Conservation (phyloP, 2,329 filamentous ascomycete genomes). For the Simplicillium sp. region DNA sequence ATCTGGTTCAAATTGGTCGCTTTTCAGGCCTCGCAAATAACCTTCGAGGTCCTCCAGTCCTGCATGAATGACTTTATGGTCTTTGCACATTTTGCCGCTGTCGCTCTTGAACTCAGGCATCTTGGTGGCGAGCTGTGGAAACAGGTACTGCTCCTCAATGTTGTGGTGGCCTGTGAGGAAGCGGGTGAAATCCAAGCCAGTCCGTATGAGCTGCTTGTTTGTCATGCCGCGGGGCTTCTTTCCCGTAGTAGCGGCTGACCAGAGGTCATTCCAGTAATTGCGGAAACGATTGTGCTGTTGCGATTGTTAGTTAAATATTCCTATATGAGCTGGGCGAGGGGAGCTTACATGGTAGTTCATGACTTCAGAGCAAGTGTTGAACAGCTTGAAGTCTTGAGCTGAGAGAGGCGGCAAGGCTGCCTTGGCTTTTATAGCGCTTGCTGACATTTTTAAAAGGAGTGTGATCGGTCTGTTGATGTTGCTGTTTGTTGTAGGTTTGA, state of each 20-base stretch:
- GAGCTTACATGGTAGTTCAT: slow-evolving; percentile 23
- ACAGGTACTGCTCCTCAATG: slow-evolving; percentile 76
- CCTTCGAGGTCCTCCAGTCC: slow-evolving; percentile 59
- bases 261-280: slow-evolving; percentile 61
- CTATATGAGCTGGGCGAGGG: too few species aligned
- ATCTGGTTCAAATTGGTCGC: slow-evolving; percentile 49
- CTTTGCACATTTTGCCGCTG: slow-evolving; percentile 52
- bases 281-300: slow-evolving; percentile 62
- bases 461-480: too few species aligned
- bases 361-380: not conserved
- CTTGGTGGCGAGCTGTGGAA: slow-evolving; percentile 63
- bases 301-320: too few species aligned
- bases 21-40: slow-evolving; percentile 56
- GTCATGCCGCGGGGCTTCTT: slow-evolving; percentile 55
- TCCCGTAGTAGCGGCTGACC: slow-evolving; percentile 49
- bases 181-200: slow-evolving; percentile 59
- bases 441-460: too few species aligned
- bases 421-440: too few species aligned
- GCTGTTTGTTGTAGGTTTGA: too few species aligned
- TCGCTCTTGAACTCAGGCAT: slow-evolving; percentile 65
- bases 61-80: slow-evolving; percentile 71
- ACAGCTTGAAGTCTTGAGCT: not conserved
- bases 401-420: not conserved
- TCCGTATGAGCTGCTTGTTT: slow-evolving; percentile 57
- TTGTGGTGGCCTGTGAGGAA: slow-evolving; percentile 69